Evolutionary conservation across 345 rosid species (phyloP), one percentile per base, ranked within the genome.

Genomic region (Rhodamnia argentea): DNA sequence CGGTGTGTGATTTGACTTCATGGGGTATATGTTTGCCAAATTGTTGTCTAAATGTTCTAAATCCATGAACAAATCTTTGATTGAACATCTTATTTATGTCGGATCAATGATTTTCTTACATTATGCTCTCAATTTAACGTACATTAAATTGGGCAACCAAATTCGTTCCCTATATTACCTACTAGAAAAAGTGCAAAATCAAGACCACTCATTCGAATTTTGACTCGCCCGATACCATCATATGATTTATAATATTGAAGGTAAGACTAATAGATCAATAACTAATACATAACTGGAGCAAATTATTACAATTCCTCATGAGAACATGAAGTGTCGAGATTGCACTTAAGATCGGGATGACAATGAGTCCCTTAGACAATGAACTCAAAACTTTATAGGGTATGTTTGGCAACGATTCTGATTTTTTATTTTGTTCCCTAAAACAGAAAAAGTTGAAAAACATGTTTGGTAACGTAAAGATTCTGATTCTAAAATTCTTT

Each of bases 361-460:
- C 6, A 70, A 6, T 23, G 37, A 32, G 23, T 6, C 44, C 23
- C 44, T 23, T 23, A 16, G 8, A 70, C 24, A 18, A 70, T 32
- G 44, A 32, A 70, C 47, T 70, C 37, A 32, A 18, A 32, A 64
- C 23, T 64, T 64, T 32, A 4, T 64, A 62, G 18, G 18, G 6
- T 1, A 0, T 7, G 2, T 7, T 13, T n/a, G 15, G 3, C 7
- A 60, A 60, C 9, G 2, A n/a, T 60, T 60, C 0, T 0, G 2
- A n/a, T 59, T 59, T 8, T 59, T 4, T n/a, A 59, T 59, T n/a
- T 11, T n/a, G 3, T n/a, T 57, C 2, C 9, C 2, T 2, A 0
- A 13, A 57, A 24, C 13, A 51, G 1, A 51, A 51, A 51, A 51
- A 51, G 0, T 11, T 51, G 52, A 51, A 3, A 11, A 51, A 12